Evolutionary conservation across 352 stramenopile species (phyloP).

Genomic region (Pythium brassicae): DNA sequence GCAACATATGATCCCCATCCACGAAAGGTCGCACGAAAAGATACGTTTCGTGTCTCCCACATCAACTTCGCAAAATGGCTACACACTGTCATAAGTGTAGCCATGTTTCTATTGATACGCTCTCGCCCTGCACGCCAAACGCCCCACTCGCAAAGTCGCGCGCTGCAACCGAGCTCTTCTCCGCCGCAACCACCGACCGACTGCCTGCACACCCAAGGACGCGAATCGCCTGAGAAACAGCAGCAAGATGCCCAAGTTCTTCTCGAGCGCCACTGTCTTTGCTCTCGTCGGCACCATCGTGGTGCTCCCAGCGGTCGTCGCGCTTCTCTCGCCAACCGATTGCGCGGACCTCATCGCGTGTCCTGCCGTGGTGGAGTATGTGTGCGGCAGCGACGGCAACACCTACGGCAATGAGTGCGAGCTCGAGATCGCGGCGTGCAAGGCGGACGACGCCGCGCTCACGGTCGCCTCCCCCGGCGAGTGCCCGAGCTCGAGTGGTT

Average conservation of each 20-base stretch:
- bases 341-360: slow-evolving; percentile 5
- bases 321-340: neutral
- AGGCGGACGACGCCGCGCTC: slow-evolving; percentile 4
- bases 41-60: slow-evolving; percentile 1
- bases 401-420: slow-evolving; percentile 21
- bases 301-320: neutral
- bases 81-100: neutral
- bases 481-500: slow-evolving; percentile 2
- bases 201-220: too few species aligned
- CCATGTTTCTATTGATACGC: neutral
- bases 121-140: neutral
- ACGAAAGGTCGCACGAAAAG: neutral
- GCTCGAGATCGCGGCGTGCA: slow-evolving; percentile 11
- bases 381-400: slow-evolving; percentile 18
- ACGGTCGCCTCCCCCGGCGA: neutral
- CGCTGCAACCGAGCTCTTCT: too few species aligned
- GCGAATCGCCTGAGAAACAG: neutral
- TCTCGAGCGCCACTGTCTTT: neutral
- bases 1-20: neutral
- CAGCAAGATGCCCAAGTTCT: neutral
- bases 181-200: too few species aligned
- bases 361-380: slow-evolving; percentile 3
- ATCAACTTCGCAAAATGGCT: neutral
- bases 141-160: too few species aligned
- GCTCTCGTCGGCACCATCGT: neutral